Conservation (phyloP, 2,329 filamentous ascomycete species). For the Ophiostoma sp. region DNA sequence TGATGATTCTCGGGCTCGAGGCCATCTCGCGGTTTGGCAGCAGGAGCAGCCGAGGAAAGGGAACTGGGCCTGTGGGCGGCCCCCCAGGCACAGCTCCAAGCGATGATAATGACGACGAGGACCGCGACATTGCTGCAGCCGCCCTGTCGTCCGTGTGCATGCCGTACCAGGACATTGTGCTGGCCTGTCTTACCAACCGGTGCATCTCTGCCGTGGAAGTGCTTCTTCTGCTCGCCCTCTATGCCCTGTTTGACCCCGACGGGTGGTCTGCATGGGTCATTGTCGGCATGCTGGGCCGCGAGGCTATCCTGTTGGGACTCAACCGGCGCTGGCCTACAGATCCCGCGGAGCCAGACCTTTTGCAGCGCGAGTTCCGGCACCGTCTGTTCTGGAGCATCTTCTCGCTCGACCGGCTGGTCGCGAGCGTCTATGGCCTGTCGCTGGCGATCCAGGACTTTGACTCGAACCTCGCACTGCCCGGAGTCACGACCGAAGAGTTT, state of each 20-base stretch:
- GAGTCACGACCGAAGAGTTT: slow-evolving; percentile 31
- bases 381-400: slow-evolving; percentile 44
- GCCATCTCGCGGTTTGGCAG: not conserved
- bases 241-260: slow-evolving; percentile 41
- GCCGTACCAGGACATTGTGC: slow-evolving; percentile 39
- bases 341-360: slow-evolving; percentile 26
- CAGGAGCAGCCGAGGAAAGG: slow-evolving; percentile 1
- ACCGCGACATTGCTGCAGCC: not conserved
- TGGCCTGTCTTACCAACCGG: slow-evolving; percentile 37
- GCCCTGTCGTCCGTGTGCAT: slow-evolving; percentile 35
- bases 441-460: slow-evolving; percentile 38
- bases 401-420: slow-evolving; percentile 43
- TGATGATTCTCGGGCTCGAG: slow-evolving; percentile 7
- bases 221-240: slow-evolving; percentile 34
- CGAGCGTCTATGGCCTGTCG: slow-evolving; percentile 39
- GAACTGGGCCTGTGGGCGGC: not conserved
- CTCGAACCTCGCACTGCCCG: slow-evolving; percentile 39
- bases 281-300: slow-evolving; percentile 38
- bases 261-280: slow-evolving; percentile 40
- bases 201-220: slow-evolving; percentile 35
- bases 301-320: slow-evolving; percentile 39
- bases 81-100: not conserved
- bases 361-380: slow-evolving; percentile 32
- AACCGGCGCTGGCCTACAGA: slow-evolving; percentile 34
- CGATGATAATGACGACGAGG: not conserved